Evolutionary conservation across 2,329 filamentous ascomycete genomes (phyloP).

Genomic region (Aspergillus tanneri): DNA sequence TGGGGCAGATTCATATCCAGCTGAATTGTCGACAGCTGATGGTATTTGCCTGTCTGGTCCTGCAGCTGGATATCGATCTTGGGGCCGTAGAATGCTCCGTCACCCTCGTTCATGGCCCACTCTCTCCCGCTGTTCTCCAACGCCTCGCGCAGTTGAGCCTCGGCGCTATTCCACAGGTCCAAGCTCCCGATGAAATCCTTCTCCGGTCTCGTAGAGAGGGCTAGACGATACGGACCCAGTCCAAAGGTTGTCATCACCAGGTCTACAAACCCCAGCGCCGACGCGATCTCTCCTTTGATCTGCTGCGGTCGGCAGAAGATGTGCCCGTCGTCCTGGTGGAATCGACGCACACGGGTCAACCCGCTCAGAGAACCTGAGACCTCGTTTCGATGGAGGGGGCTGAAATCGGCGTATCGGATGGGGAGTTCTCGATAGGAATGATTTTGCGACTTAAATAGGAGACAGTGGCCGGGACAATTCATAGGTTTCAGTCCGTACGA

Average conservation of each 20-base stretch:
- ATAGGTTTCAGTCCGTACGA: conserved; percentile 87
- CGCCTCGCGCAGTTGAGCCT: conserved; percentile 63
- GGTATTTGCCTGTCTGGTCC: conserved; percentile 79
- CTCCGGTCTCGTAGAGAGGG: conserved; percentile 73
- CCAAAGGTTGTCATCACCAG: conserved; percentile 69
- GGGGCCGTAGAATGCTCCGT: conserved; percentile 87
- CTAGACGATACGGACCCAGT: conserved; percentile 70
- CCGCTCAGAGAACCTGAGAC: conserved; percentile 77
- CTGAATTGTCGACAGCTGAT: conserved; percentile 86
- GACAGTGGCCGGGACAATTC: conserved; percentile 88
- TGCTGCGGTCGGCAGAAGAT: conserved; percentile 82
- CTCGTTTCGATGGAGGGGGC: conserved; percentile 82
- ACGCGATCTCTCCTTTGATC: conserved; percentile 70
- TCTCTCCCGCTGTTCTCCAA: conserved; percentile 62
- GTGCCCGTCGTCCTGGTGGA: conserved; percentile 88
- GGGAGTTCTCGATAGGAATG: conserved; percentile 79
- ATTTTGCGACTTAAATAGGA: conserved; percentile 72
- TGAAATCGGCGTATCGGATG: conserved; percentile 83
- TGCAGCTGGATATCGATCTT: conserved; percentile 85
- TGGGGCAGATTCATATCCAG: conserved; percentile 87
- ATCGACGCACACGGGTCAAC: conserved; percentile 77
- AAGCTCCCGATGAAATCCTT: conserved; percentile 74
- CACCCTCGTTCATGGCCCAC: conserved; percentile 75
- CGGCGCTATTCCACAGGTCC: conserved; percentile 68
- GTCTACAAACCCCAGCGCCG: conserved; percentile 71